Evolutionary conservation across 1,139 yeast species (phyloP), one percentile per base, ranked within the genome.

Genomic region (Hansenula sp.): DNA sequence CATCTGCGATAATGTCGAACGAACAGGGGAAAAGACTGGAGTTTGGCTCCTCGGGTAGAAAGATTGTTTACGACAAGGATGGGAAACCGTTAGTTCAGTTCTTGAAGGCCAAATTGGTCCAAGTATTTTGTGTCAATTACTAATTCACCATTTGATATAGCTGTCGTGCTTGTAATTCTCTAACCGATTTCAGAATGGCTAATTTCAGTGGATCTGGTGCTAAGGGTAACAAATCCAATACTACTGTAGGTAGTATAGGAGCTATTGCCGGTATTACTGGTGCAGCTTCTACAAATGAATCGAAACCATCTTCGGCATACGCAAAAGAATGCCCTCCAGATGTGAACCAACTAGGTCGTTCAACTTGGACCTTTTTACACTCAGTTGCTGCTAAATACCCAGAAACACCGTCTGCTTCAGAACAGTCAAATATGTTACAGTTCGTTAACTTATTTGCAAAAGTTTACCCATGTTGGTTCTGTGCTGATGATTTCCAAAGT

Each of bases 321-420:
- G 52, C 70, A 5, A 70, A 71, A 41, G 83, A 77, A 35, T 82
- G 87, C 49, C 99, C 99, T 1, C 93, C 98, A 0, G 98, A 90
- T 66, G 94, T 86, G 11, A 84, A 76, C 42, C 73, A 75, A 48
- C 67, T 93, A 8, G 99, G 99, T 1, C 72, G 82, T 43, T 79
- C 96, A 0, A 82, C 97, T 4, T 93, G 99, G 99, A 89, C 96
- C 1, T 74, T 93, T 38, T 70, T 93, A 38, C 99, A 93, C 58
- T 76, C 96, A 0, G 76, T 91, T 49, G 97, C 98, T 0, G 97
- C 98, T 3, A 78, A 78, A 17, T 94, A 89, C 58, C 98, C 99
- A 0, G 82, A 75, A 33, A 63, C 59, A 1, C 95, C 99, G 1
- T 61, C 77, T 6, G 59, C 59, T 5, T 66, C 68, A 24, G 80